Base-by-base conservation (phyloP, 805 yeast species). In the Lachancea quebecensis region DNA sequence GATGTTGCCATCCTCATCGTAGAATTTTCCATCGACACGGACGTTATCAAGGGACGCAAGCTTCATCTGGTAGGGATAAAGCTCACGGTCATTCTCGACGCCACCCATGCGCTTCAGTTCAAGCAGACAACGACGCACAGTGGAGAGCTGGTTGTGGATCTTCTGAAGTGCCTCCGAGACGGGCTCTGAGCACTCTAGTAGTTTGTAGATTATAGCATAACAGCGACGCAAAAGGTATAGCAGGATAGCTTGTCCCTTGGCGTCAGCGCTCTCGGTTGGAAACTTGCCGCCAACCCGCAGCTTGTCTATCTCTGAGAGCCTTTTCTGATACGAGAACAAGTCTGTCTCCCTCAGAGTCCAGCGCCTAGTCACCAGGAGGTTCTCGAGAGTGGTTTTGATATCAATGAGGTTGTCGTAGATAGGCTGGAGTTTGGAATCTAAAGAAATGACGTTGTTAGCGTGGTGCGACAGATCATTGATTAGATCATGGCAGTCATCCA, bases 301-400 rank as follows among this genome's bases (percentile, higher is more conserved):
- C 42, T 80, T 83, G 60, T 91, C 96, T 50, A 93, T 81, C 46
- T 72, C 75, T 56, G 79, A 81, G 50, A 93, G 71, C 50, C 74
- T 73, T 57, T 82, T 79, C 65, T 89, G 95, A 62, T 85, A 90
- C 40, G 75, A 74, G 67, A 85, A 93, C 50, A 93, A 72, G 67
- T 93, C 99, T 0, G 99, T 93, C 58, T 90, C 96, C 59, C 99
- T 79, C 68, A 93, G 71, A 2, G 98, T 91, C 99, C 99, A 93
- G 63, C 99, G 78, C 65, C 96, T 81, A 2, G 99, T 93, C 38
- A 93, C 79, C 55, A 91, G 72, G 50, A 93, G 70, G 53, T 86
- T 87, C 55, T 87, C 96, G 49, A 93, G 73, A 15, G 82, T 81
- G 18, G 78, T 72, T 62, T 88, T 86, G 54, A 88, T 72, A 38